Base-by-base conservation (phyloP, 2,329 filamentous ascomycete genomes). In the Leptodontidium sp. region DNA sequence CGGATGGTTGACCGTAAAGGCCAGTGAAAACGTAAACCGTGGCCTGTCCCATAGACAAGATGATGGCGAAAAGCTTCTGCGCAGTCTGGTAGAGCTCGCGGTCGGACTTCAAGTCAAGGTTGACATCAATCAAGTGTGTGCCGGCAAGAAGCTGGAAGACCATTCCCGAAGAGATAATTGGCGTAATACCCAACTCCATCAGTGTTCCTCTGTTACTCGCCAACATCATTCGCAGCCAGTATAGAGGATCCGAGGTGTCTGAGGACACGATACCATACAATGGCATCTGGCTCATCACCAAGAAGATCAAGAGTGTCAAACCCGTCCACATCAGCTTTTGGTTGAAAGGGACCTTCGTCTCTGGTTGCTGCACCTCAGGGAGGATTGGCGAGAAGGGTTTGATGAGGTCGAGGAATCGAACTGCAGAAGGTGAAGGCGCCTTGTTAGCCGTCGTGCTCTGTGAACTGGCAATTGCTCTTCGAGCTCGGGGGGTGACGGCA, bases 251-350 rank as follows among this genome's bases (percentile, higher is more conserved):
- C 71, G 96, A 98, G 78, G 94, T 98, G 84, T 96, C 93, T 79
- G 96, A 99, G 67, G 96, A 99, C 80, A 99, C 97, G 83, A 99
- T 99, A 84, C 96, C 96, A 85, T 99, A 99, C 72, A 96, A 86
- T 74, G 96, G 94, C 96, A 99, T 98, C 86, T 98, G 96, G 86
- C 94, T 98, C 96, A 99, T 99, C 84, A 99, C 94, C 88, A 99
- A 86, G 90, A 99, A 99, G 85, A 98, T 97, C 82, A 99, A 87
- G 77, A 99, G 89, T 74, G 96, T 98, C 81, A 95, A 90, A 81
- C 91, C 93, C 75, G 93, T 96, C 93, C 93, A 96, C 93, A 95
- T 95, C 86, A 96, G 85, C 87, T 95, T 94, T 84, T 98, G 96
- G 88, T 98, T 97, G 91, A 99, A 99, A 76, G 94, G 93, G 69